These are phyloP conservation scores for Pyrenula aspistea DNA, from an alignment of 495 filamentous ascomycete genomes.

Conservation along the genomic window DNA sequence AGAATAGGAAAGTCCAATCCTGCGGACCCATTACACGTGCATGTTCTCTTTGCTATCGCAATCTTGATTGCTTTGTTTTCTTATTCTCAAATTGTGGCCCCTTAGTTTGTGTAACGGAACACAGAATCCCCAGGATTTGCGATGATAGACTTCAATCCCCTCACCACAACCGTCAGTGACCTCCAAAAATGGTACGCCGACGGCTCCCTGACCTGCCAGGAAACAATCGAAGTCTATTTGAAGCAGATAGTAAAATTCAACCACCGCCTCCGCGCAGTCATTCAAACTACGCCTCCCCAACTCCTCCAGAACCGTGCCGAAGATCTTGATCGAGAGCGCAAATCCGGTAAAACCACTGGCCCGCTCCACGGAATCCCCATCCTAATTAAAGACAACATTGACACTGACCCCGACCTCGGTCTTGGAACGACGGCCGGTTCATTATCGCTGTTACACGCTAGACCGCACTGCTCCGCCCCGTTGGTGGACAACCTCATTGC, in stretches of 20 bases:
- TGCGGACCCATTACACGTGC: too few relatives aligned
- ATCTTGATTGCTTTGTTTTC: too few relatives aligned
- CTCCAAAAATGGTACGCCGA: not conserved
- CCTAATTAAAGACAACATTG: slow-evolving; percentile 23
- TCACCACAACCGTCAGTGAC: not conserved
- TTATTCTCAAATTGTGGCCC: too few relatives aligned
- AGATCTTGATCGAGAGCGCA: slow-evolving; percentile 14
- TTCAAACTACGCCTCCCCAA: slow-evolving; percentile 19
- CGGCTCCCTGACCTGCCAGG: not conserved
- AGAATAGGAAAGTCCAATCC: too few relatives aligned
- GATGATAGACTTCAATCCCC: not conserved
- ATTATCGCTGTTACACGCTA: slow-evolving; percentile 17
- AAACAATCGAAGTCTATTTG: slow-evolving; percentile 21
- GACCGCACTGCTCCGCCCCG: slow-evolving; percentile 14
- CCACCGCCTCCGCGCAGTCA: slow-evolving; percentile 23
- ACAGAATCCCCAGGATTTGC: too few relatives aligned
- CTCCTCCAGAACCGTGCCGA: slow-evolving; percentile 18
- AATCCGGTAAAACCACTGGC: slow-evolving; percentile 8
- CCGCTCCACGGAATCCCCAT: slow-evolving; percentile 18
- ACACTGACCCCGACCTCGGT: slow-evolving; percentile 21
- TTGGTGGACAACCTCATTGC: slow-evolving; percentile 20
- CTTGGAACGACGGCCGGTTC: slow-evolving; percentile 37
- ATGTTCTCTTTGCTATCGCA: too few relatives aligned
- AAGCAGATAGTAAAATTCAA: slow-evolving; percentile 33
- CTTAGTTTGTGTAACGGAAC: too few relatives aligned